A percentile compares a stretch with the other conserved stretches of the same genome.
Conservation (phyloP, 805 yeast genomes). For the Candida ascalaphidarum region DNA sequence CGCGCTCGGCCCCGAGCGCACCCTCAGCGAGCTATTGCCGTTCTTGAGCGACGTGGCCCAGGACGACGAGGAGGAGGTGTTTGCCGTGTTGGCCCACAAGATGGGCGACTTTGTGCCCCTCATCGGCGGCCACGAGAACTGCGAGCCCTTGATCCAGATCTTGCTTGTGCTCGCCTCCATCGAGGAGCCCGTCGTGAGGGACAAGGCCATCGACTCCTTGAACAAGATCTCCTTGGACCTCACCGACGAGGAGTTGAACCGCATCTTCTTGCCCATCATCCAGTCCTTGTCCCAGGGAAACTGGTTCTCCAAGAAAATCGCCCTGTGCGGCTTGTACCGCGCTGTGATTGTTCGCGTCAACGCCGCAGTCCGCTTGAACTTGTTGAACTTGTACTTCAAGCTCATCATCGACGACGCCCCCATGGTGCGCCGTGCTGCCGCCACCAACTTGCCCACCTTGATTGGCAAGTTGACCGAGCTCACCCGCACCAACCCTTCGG, state of each 20-base stretch:
- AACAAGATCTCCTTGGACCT: slow-evolving; percentile 61
- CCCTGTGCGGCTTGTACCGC: slow-evolving; percentile 83
- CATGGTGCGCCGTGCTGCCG: slow-evolving; percentile 95
- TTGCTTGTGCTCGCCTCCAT: slow-evolving; percentile 81
- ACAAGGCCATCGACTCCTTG: slow-evolving; percentile 83
- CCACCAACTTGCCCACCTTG: slow-evolving; percentile 68
- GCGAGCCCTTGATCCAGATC: slow-evolving; percentile 47
- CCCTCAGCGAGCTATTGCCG: slow-evolving; percentile 82
- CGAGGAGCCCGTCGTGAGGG: slow-evolving; percentile 95
- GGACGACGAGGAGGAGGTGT: slow-evolving; percentile 97
- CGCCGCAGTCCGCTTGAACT: slow-evolving; percentile 44
- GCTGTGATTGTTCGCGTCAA: slow-evolving; percentile 55
- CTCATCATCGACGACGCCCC: slow-evolving; percentile 89
- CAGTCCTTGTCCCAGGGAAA: slow-evolving; percentile 75
- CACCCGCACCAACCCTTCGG: slow-evolving; percentile 25
- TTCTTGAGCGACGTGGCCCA: slow-evolving; percentile 83
- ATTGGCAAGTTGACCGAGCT: slow-evolving; percentile 47
- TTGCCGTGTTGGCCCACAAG: slow-evolving; percentile 87
- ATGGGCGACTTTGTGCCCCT: slow-evolving; percentile 81
- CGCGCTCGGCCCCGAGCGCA: slow-evolving; percentile 90
- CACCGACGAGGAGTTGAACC: slow-evolving; percentile 52
- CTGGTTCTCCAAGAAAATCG: slow-evolving; percentile 92
- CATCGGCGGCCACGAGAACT: slow-evolving; percentile 68
- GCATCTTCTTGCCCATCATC: slow-evolving; percentile 66
- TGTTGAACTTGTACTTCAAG: slow-evolving; percentile 60